These are phyloP conservation scores for Rhodotorula mucilaginosa DNA, from an alignment of 1,284 basidiomycete genomes.

Conservation along the genomic window DNA sequence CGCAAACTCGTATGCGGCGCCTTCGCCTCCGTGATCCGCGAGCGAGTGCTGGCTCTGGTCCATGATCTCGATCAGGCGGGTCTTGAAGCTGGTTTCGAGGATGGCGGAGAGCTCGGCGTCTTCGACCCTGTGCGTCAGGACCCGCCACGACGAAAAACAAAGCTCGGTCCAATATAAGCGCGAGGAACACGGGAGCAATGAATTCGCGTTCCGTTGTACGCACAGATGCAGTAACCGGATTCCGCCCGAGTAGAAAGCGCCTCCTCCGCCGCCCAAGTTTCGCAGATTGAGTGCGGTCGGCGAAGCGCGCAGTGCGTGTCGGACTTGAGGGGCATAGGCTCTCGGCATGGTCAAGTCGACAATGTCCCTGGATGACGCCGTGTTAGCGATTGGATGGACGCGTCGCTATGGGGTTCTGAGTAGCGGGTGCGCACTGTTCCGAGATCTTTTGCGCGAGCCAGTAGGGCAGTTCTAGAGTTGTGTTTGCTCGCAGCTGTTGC, in stretches of 20 bases:
- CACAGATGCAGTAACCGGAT: slow-evolving; percentile 16
- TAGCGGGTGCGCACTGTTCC: slow-evolving; percentile 17
- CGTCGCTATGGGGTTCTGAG: no score
- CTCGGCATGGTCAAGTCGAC: slow-evolving; percentile 44
- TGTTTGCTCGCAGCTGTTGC: slow-evolving; percentile 41
- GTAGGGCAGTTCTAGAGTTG: slow-evolving; percentile 45
- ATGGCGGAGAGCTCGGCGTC: slow-evolving; percentile 37
- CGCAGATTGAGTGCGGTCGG: slow-evolving; percentile 44
- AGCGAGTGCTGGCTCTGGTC: slow-evolving; percentile 45
- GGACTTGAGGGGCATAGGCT: slow-evolving; percentile 41
- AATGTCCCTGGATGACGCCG: slow-evolving; percentile 36
- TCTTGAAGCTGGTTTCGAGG: slow-evolving; percentile 40
- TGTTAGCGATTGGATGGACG: not conserved
- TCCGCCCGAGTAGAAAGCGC: slow-evolving; percentile 44
- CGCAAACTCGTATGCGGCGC: slow-evolving; percentile 44
- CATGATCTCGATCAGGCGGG: slow-evolving; percentile 44
- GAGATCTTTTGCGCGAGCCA: slow-evolving; percentile 43
- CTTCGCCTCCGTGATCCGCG: slow-evolving; percentile 38
- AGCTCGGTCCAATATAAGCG: not conserved
- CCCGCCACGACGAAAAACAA: no score
- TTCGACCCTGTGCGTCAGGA: slow-evolving; percentile 36
- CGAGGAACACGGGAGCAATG: not conserved
- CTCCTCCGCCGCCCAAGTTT: slow-evolving; percentile 43
- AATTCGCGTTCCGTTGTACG: not conserved
- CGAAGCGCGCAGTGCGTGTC: slow-evolving; percentile 45